Base-by-base conservation (phyloP, 352 stramenopile genomes). In the Phytophthora rubi region DNA sequence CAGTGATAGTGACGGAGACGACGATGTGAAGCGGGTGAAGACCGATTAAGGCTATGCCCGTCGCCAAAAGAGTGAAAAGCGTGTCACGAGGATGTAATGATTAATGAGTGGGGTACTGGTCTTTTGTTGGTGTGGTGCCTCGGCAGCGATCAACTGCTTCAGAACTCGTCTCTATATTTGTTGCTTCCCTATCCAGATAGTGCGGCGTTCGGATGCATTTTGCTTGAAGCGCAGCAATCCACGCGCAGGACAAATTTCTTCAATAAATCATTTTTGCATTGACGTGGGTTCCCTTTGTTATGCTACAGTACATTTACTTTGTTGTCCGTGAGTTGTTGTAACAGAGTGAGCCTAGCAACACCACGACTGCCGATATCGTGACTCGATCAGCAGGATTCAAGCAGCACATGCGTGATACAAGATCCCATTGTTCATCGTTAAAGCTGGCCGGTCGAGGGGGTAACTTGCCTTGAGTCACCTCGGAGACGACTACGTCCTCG, bases 1-100 rank as follows among this genome's bases (percentile, higher is more conserved):
- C 49, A 88, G 78, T 55, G 83, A 90, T 71, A 86, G 85, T 71
- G 83, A 89, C 26, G 79, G 73, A 33, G 83, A 91, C 58, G 83
- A 91, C 59, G 71, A 91, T 74, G 70, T 90, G 54, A 91, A 91
- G 63, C 80, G 83, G 9, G 76, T 89, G 65, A 85, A 86, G 52
- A 86, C 69, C 23, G 77, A 86, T 47, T 90, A 73, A 85, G 30
- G 55, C 62, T 68, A 21, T 73, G 53, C 45, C 51, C 39, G 13
- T 4, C 42, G 63, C n/a, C 37, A 68, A 69, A 21, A 65, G 49
- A 72, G 48, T 59, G 70, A 75, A 48, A 59, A 60, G 47, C 68
- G 48, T 65, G 45, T 55, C 35, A 65, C 52, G 47, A 28, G 44
- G 57, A 55, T 76, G 68, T 72, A 75, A 79, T 48, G 59, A 76